phyloP scores from a whole-genome alignment of 1,284 basidiomycete genomes.

The Tilletia walkeri region DNA sequence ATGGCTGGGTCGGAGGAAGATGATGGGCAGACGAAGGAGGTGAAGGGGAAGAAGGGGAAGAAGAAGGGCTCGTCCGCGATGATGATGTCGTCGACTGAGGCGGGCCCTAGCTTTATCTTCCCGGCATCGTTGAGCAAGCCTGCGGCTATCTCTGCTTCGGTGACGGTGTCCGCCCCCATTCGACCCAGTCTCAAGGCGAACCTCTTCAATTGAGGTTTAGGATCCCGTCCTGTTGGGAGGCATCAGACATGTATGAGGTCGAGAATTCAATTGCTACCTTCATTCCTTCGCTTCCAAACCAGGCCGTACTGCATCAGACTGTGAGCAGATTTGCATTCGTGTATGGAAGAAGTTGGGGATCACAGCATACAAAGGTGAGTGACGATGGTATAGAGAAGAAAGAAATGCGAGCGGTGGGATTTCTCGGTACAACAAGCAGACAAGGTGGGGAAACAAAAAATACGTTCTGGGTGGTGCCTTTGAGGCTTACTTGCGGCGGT shows the following conservation, averaged over 20 bases:
- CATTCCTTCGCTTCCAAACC: no score
- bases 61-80: conserved; percentile 8
- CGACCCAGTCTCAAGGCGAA: not conserved
- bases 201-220: not conserved
- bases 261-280: no score
- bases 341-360: no score
- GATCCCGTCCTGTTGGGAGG: no score
- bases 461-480: not conserved
- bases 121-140: not conserved
- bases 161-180: not conserved
- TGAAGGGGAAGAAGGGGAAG: conserved; percentile 9
- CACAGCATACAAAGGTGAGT: no score
- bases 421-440: not conserved
- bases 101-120: not conserved
- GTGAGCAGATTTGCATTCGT: no score
- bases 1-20: not conserved
- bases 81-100: not conserved
- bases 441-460: not conserved
- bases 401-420: conserved; percentile 1
- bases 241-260: no score
- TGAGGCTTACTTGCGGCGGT: conserved; percentile 39
- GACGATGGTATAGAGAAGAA: no score
- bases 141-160: not conserved
- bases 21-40: not conserved
- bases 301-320: no score